Conservation (phyloP, 805 yeast genomes). For the Kluyveromyces siamensis region DNA sequence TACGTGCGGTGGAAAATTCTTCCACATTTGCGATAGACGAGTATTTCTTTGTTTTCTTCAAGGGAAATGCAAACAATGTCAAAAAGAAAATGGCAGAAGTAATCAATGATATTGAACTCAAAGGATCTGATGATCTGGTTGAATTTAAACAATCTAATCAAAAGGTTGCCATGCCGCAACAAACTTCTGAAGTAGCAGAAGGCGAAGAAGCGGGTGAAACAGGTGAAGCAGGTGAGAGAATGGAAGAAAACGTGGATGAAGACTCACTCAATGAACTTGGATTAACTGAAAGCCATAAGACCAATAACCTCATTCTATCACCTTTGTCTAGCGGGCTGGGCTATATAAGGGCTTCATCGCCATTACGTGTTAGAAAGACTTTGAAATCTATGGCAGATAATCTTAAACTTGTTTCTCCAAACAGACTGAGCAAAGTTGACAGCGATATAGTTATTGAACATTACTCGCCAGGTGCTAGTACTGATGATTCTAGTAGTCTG, state of each 20-base stretch:
- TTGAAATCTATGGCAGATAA: slow-evolving; percentile 2
- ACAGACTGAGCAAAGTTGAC: background rate
- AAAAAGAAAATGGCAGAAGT: slow-evolving; percentile 32
- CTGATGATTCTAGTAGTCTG: background rate
- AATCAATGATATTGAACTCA: slow-evolving; percentile 7
- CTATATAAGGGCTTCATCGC: background rate
- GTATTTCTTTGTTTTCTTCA: slow-evolving; percentile 59
- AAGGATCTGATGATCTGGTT: background rate
- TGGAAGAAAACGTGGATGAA: too few species aligned
- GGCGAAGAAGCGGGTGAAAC: slow-evolving; percentile 1
- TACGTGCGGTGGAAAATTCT: slow-evolving; percentile 52
- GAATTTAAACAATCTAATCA: background rate
- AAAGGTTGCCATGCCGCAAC: background rate
- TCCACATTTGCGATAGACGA: slow-evolving; percentile 55
- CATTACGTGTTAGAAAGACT: background rate
- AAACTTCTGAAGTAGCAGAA: background rate
- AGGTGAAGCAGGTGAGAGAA: background rate
- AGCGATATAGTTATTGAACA: slow-evolving; percentile 1
- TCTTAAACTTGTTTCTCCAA: slow-evolving; percentile 1
- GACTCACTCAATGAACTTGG: background rate
- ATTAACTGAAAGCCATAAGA: background rate
- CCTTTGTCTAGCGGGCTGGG: background rate
- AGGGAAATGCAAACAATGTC: slow-evolving; percentile 34
- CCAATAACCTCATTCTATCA: background rate
- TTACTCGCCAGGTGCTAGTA: background rate